These are phyloP conservation scores for Straminergon stramineum DNA, from an alignment of 225 moss, liverwort and hornwort genomes.

Conservation along the genomic window DNA sequence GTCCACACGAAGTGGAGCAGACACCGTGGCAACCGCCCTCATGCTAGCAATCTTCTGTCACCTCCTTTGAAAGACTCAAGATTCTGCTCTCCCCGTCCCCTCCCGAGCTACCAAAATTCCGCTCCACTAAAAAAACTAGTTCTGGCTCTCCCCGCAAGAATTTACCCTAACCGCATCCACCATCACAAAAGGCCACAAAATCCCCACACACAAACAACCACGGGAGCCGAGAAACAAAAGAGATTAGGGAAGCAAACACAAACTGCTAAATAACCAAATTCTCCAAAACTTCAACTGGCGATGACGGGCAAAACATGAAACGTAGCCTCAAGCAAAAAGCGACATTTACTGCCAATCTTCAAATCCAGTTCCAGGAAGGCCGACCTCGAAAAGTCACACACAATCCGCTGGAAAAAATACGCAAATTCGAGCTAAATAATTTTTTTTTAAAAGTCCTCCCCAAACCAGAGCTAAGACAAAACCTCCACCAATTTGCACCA, in stretches of 20 bases:
- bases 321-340: background rate
- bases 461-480: background rate
- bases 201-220: background rate
- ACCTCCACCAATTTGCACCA: background rate
- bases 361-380: background rate
- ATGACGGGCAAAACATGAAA: background rate
- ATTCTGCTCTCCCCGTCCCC: background rate
- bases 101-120: background rate
- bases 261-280: background rate
- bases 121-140: background rate
- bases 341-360: background rate
- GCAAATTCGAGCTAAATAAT: background rate
- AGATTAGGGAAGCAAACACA: background rate
- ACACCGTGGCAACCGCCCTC: constrained; percentile 36
- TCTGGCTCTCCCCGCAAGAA: background rate
- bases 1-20: constrained; percentile 35
- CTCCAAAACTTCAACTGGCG: background rate
- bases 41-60: constrained; percentile 18
- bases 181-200: background rate
- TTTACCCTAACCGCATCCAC: constrained; percentile 31
- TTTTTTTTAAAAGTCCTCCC: background rate
- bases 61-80: background rate
- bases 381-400: background rate
- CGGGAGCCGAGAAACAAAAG: background rate
- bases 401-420: background rate